A percentile compares a stretch with the other conserved stretches of the same genome.
phyloP scores from a whole-genome alignment of 164 flowering plant genomes.

The Sedum album region DNA sequence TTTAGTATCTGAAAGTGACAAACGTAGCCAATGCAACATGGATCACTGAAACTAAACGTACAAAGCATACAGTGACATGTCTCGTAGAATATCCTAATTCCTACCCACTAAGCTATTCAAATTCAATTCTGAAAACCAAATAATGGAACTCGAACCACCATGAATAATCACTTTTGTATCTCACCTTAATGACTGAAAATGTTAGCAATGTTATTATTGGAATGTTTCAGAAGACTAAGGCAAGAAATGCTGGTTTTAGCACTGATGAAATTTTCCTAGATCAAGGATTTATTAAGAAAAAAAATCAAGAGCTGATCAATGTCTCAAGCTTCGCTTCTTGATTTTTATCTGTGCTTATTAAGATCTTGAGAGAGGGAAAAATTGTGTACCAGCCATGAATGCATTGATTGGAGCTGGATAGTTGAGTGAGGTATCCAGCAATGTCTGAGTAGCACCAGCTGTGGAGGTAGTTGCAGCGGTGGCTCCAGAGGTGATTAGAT shows the following conservation, averaged over 20 bases:
- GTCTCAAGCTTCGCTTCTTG: not conserved
- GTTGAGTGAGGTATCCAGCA: slow-evolving; percentile 24
- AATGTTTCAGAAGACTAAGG: not conserved
- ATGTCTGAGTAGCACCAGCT: not conserved
- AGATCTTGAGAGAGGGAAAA: slow-evolving; percentile 63
- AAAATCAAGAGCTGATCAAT: not conserved
- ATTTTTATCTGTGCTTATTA: slow-evolving; percentile 2
- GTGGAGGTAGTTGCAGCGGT: not conserved
- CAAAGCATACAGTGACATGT: not conserved
- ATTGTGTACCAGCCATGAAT: slow-evolving; percentile 83
- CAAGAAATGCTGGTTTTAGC: not conserved
- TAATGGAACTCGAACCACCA: not conserved
- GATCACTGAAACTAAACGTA: not conserved
- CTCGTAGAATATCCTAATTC: not conserved
- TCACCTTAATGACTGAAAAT: not conserved
- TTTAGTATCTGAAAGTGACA: not conserved
- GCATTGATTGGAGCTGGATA: slow-evolving; percentile 50
- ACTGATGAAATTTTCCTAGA: not conserved
- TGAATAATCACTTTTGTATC: not conserved
- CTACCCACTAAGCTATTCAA: not conserved
- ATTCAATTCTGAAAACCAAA: not conserved
- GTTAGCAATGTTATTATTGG: not conserved
- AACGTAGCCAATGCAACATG: not conserved
- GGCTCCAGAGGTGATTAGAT: slow-evolving; percentile 18
- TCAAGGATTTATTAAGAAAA: not conserved